Base-by-base conservation (phyloP, 2,329 filamentous ascomycete genomes). In the Tolypocladium capitatum region DNA sequence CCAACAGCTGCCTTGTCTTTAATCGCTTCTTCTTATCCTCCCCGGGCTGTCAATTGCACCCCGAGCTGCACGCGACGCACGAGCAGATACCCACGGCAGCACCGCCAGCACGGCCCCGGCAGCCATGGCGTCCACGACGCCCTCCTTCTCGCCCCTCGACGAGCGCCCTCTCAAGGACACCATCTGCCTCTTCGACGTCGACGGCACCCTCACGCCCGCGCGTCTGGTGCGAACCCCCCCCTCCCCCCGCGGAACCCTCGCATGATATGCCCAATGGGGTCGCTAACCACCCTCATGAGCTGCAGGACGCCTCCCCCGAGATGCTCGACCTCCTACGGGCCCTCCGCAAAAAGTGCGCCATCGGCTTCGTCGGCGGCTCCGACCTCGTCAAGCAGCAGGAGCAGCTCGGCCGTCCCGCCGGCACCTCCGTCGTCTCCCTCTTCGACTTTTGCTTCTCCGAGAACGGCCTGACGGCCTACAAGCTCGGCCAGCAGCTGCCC, bases 381-480 rank as follows among this genome's bases (percentile, higher is more conserved):
- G 85, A 97, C 74, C 79, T 95, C 53, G 71, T 68, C 64, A 97
- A 98, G 74, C 92, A 97, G 70, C 88, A 97, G 69, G 92, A 97
- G 69, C 91, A 97, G 72, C 79, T 97, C 52, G 89, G 89, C 64
- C 76, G 59, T 47, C 63, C 79, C 4, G 65, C 77, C 27, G 70
- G 76, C 49, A 66, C 69, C 28, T 75, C 83, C 56, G 91, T 97
- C 52, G 89, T 82, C 46, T 74, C 80, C 52, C 81, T 97, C 60
- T 98, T 98, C 74, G 92, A 98, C 74, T 98, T 87, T 72, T 92
- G 85, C 78, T 98, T 98, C 72, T 75, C 89, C 50, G 92, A 98
- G 73, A 98, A 98, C 70, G 92, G 92, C 11, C 80, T 98, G 56
- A 94, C 86, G 2, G 92, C 91, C 40, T 94, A 78, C 75, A 88